phyloP scores from a whole-genome alignment of 345 rosid genomes.

The Leavenworthia alabamica region DNA sequence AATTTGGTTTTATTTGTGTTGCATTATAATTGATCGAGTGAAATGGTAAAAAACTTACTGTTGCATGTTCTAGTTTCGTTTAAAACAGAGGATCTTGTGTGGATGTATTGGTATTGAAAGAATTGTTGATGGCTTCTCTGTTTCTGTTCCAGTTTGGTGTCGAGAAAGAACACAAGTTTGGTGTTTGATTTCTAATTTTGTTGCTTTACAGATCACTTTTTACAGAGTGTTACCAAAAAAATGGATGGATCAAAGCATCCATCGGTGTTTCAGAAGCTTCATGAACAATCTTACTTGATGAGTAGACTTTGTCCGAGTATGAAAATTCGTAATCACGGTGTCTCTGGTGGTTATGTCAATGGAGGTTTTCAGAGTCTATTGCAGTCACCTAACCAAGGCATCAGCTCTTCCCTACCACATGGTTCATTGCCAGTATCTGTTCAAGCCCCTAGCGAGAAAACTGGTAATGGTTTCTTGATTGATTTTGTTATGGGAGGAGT shows the following conservation, averaged over 20 bases:
- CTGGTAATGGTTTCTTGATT: constrained; percentile 59
- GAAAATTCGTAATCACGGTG: constrained; percentile 5
- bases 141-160: background rate
- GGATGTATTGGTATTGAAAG: background rate
- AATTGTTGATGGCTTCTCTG: background rate
- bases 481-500: constrained; percentile 91
- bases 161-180: background rate
- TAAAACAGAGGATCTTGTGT: background rate
- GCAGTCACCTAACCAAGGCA: constrained; percentile 24
- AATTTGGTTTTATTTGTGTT: background rate
- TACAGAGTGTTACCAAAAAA: background rate
- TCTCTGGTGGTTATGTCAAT: constrained; percentile 24
- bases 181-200: background rate
- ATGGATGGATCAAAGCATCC: constrained; percentile 57
- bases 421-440: constrained; percentile 32
- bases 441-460: constrained; percentile 68
- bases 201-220: constrained; percentile 4
- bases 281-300: constrained; percentile 41
- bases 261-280: constrained; percentile 48
- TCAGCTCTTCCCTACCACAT: constrained; percentile 29
- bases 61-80: too few relatives aligned
- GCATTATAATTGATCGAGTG: background rate
- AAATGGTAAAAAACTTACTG: background rate
- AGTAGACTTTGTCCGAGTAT: constrained; percentile 37
- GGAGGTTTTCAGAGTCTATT: constrained; percentile 36